Base-by-base conservation (phyloP, 768 basidiomycete genomes). In the Pleurotus eryngii region DNA sequence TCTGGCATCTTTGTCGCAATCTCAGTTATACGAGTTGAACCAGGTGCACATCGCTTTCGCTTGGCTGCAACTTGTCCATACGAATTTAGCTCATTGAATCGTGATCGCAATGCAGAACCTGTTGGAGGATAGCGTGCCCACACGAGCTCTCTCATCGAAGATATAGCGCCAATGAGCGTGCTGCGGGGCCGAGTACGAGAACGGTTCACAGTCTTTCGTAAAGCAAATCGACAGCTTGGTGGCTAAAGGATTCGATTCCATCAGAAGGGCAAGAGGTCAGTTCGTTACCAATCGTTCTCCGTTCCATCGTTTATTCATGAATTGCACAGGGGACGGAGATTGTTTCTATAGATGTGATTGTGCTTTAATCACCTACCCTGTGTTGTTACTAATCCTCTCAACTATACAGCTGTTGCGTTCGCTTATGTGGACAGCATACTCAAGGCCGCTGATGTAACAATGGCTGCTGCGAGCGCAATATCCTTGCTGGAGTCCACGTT, bases 321-420 rank as follows among this genome's bases (percentile, higher is more conserved):
- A 45, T 9, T 35, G 20, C 38, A 3, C n/a, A 84, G 92, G 94
- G 26, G 94, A 91, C 63, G 93, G 95, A 0, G 90, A 91, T 68
- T 96, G 95, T 68, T 96, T 95, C 70, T 97, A 95, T 69, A 80
- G 94, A 79, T 87, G 91, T 91, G 67, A 78, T 56, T 39, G 18
- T 20, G 63, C 57, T 62, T 60, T 61, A 57, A 61, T 58, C 50
- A 26, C 24, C 24, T 26, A 26, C 24, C 5, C 24, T 26, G 22
- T 24, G 24, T 26, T 26, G 24, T 26, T 26, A 26, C 24, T 26
- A 4, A 26, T 26, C 5, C 24, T 4, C 24, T 5, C 5, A 4
- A 26, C 24, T 11, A 11, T 60, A 15, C 68, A 92, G 93, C 93
- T 9, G 77, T 95, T 50, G 90, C 85, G 5, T 92, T 92, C 62